A percentile compares a stretch with the other conserved stretches of the same genome.
phyloP scores from a whole-genome alignment of 306 rosid species.

The Luffa acutangula region DNA sequence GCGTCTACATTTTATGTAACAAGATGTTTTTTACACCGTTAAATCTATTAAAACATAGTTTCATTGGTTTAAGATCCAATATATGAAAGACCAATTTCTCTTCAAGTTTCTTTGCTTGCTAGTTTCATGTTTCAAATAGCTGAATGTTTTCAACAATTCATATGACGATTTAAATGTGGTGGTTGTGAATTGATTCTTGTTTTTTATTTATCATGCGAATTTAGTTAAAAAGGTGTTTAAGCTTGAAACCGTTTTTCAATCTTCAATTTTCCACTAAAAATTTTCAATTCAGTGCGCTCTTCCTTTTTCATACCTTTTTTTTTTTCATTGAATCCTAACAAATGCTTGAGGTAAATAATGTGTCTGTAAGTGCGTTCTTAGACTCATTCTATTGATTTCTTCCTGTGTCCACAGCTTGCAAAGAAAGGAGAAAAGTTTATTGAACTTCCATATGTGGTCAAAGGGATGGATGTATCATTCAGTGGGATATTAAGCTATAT shows the following conservation, averaged over 20 bases:
- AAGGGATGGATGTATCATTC: constrained; percentile 95
- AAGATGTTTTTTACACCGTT: neutral
- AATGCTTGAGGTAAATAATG: neutral
- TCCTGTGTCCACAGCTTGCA: constrained; percentile 47
- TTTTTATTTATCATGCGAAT: neutral
- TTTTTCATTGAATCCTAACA: neutral
- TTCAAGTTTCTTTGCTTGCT: neutral
- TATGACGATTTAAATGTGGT: neutral
- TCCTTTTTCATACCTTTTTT: neutral
- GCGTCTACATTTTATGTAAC: neutral
- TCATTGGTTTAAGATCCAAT: neutral
- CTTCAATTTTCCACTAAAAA: too few species aligned
- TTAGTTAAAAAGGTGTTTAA: neutral
- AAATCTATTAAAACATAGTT: neutral
- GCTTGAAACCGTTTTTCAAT: neutral
- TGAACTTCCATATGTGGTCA: constrained; percentile 80
- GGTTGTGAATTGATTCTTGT: neutral
- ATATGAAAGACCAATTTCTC: neutral
- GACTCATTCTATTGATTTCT: constrained; percentile 8
- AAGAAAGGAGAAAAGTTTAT: constrained; percentile 75
- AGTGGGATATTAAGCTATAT: constrained; percentile 81
- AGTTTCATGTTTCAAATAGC: neutral
- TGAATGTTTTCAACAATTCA: neutral
- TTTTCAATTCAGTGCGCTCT: neutral
- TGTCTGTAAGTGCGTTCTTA: neutral